Percentiles rank a stretch among this genome's conserved stretches.
These are phyloP conservation scores for Peronospora belbahrii DNA, from an alignment of 352 stramenopile genomes.

Conservation along the genomic window DNA sequence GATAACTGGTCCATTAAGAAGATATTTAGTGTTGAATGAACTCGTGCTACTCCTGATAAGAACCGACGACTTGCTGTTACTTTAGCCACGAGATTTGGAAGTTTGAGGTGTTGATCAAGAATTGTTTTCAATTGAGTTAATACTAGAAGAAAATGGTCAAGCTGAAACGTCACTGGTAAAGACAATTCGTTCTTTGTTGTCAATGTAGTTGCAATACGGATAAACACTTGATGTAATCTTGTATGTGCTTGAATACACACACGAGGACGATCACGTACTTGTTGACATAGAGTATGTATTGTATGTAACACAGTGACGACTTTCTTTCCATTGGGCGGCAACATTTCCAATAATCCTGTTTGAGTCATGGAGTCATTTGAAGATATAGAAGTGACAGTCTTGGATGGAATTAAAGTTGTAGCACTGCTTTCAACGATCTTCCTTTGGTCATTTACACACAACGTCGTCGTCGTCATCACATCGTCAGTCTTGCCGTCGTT, in stretches of 20 bases:
- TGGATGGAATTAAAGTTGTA: neutral
- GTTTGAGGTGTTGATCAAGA: slow-evolving; percentile 36
- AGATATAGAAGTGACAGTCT: slow-evolving; percentile 13
- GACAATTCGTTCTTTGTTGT: slow-evolving; percentile 18
- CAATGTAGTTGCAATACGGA: slow-evolving; percentile 26
- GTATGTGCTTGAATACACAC: slow-evolving; percentile 40
- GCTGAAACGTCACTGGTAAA: slow-evolving; percentile 12
- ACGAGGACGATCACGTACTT: slow-evolving; percentile 35
- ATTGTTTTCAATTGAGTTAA: slow-evolving; percentile 36
- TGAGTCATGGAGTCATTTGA: slow-evolving; percentile 22
- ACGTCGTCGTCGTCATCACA: too few relatives aligned
- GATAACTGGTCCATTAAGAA: slow-evolving; percentile 26
- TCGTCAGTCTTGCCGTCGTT: too few relatives aligned
- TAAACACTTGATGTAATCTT: slow-evolving; percentile 40
- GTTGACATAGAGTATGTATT: slow-evolving; percentile 36
- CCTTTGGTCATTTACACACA: too few relatives aligned
- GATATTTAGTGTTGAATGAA: slow-evolving; percentile 37
- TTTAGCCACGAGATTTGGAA: slow-evolving; percentile 30
- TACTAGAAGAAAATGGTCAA: slow-evolving; percentile 35
- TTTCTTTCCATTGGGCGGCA: slow-evolving; percentile 27
- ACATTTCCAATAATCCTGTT: slow-evolving; percentile 10
- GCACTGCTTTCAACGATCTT: too few relatives aligned
- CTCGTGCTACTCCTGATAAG: slow-evolving; percentile 25
- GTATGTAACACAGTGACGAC: slow-evolving; percentile 31
- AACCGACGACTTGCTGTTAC: slow-evolving; percentile 38